Evolutionary conservation across 345 rosid genomes (phyloP), one percentile per base, ranked within the genome.

Genomic region (Melaleuca alternifolia): DNA sequence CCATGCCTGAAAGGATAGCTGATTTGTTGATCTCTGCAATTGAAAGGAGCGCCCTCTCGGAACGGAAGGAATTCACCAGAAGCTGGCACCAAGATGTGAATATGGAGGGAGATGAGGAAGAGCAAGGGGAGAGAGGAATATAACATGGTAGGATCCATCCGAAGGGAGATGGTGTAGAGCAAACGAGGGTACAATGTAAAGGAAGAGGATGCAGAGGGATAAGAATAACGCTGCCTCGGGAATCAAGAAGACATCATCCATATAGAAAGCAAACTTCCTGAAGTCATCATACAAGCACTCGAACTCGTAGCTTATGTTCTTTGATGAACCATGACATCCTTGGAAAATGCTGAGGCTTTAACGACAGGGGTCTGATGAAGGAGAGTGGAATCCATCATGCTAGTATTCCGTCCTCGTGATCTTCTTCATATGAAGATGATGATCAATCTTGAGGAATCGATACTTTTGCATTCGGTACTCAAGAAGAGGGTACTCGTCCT

Each of bases 31-130:
- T 0, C 11, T 21, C 26, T 11, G 1, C 26, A 54, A 7, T 3
- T 0, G 7, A 0, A 54, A 1, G 57, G 57, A 20, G 5, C 1
- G 5, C 0, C 20, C 11, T 54, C 2, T 9, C 0, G 59, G n/a
- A 23, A 26, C 1, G 3, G 15, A 0, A 0, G 62, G 3, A 57
- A 57, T 24, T 24, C 3, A 0, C 62, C 7, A 6, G 30, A 57
- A 26, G 62, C n/a, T 57, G 15, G 62, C 62, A 57, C 62, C 14
- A 24, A 7, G 62, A 0, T 24, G 7, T 24, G 15, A 57, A 57
- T 26, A 24, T 57, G 62, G 30, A 57, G 15, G 62, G 0, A 57
- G 62, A 57, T 0, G 62, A 57, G 11, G 61, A 24, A 9, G 61
- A 53, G 56, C n/a, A 24, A 56, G 62, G 62, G 24, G 7, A 56